Percentiles rank a stretch among this genome's conserved stretches.
These are phyloP conservation scores for Pseudocercospora fuligena DNA, from an alignment of 2,329 filamentous ascomycete species.

Conservation along the genomic window DNA sequence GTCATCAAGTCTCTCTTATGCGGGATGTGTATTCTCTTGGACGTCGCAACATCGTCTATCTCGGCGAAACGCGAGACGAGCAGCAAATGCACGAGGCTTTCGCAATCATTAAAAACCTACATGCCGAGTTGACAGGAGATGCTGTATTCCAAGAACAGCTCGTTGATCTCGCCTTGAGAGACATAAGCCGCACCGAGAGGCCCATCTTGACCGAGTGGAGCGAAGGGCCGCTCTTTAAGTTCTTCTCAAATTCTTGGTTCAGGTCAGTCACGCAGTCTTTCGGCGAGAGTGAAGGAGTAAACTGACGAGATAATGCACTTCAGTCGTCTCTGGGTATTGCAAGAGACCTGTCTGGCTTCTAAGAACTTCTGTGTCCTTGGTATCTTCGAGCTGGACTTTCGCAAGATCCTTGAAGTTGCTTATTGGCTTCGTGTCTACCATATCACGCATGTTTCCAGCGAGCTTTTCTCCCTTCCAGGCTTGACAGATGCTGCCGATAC, in stretches of 20 bases:
- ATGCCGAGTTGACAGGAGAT: background rate
- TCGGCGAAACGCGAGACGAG: background rate
- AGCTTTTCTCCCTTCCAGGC: background rate
- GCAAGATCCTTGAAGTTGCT: background rate
- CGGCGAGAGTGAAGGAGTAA: no score
- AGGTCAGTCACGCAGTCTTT: no score
- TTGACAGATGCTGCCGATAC: background rate
- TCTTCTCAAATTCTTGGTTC: background rate
- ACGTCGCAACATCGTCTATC: background rate
- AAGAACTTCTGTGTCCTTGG: background rate
- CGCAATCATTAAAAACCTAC: background rate
- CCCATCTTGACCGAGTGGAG: background rate
- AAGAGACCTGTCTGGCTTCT: background rate
- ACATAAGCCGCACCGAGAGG: background rate
- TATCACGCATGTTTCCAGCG: background rate
- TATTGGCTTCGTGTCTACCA: background rate
- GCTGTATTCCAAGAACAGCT: background rate
- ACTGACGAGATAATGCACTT: no score
- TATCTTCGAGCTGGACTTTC: background rate
- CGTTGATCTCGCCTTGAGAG: background rate
- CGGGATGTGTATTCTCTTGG: background rate
- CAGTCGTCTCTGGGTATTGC: slow-evolving; percentile 1
- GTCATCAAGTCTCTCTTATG: background rate
- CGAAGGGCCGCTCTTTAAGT: background rate
- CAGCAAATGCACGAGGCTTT: background rate